phyloP scores from a whole-genome alignment of 108 stramenopile species.

The Asterionellopsis glacialis region DNA sequence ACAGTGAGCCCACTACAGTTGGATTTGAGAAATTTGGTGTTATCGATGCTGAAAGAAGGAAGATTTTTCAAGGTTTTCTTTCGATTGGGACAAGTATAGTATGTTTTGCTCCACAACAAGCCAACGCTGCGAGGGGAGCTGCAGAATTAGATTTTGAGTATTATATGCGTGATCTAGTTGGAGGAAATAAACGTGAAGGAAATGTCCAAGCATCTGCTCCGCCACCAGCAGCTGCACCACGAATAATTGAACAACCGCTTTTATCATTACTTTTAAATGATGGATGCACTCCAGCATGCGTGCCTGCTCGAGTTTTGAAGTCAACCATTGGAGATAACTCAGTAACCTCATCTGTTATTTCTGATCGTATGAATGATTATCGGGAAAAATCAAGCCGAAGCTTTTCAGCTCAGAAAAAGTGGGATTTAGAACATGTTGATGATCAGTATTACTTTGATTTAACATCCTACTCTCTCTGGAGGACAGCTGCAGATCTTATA shows the following conservation, averaged over 20 bases:
- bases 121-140: slow-evolving; percentile 64
- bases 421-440: slow-evolving; percentile 41
- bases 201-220: slow-evolving; percentile 43
- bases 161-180: slow-evolving; percentile 70
- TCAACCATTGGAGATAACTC: too few species aligned
- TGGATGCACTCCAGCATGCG: slow-evolving; percentile 25
- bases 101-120: slow-evolving; percentile 4
- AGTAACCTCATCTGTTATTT: slow-evolving; percentile 13
- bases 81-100: not conserved
- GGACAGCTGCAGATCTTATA: slow-evolving; percentile 53
- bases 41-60: too few species aligned
- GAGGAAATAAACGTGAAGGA: slow-evolving; percentile 73
- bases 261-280: slow-evolving; percentile 47
- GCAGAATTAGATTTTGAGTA: slow-evolving; percentile 84
- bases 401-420: slow-evolving; percentile 48
- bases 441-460: slow-evolving; percentile 86
- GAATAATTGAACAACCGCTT: slow-evolving; percentile 41
- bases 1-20: too few species aligned
- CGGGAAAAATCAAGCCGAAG: slow-evolving; percentile 38
- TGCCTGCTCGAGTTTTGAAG: slow-evolving; percentile 22
- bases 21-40: too few species aligned
- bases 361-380: slow-evolving; percentile 13
- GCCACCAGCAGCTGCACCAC: slow-evolving; percentile 36
- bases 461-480: slow-evolving; percentile 76
- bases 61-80: too few species aligned